Conservation (phyloP, 2,329 filamentous ascomycete species). For the Aspergillus alliaceus region DNA sequence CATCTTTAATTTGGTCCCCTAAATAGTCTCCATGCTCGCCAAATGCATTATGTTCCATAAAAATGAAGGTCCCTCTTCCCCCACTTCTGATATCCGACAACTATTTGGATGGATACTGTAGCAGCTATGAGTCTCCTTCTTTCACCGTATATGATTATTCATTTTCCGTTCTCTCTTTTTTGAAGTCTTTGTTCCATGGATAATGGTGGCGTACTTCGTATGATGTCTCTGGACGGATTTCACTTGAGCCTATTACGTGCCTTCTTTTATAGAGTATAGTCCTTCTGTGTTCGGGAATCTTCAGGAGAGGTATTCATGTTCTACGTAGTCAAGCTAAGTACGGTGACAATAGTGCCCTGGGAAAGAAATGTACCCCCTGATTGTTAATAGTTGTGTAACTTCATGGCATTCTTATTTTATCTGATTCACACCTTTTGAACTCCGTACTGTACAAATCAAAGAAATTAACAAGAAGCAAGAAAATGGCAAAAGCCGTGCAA, state of each 20-base stretch:
- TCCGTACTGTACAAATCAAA: background rate
- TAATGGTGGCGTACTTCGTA: background rate
- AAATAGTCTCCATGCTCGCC: conserved; percentile 3
- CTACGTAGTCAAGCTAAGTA: background rate
- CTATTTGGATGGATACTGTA: background rate
- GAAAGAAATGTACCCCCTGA: too few relatives aligned
- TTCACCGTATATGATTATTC: background rate
- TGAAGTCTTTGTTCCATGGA: background rate
- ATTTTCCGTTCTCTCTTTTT: background rate
- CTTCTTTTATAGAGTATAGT: background rate
- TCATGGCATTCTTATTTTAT: background rate
- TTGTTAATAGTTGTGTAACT: too few relatives aligned
- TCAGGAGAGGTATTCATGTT: background rate
- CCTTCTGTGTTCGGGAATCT: background rate
- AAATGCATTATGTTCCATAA: conserved; percentile 6
- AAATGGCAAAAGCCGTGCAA: background rate
- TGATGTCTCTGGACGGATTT: background rate
- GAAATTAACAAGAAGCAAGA: background rate
- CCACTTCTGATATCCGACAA: background rate
- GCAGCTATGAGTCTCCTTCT: background rate
- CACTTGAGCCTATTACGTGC: background rate
- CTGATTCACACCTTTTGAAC: background rate
- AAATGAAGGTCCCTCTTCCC: background rate
- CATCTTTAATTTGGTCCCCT: background rate
- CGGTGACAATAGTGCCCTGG: too few relatives aligned